phyloP scores from a whole-genome alignment of 306 rosid genomes.

The Arachis stenosperma region DNA sequence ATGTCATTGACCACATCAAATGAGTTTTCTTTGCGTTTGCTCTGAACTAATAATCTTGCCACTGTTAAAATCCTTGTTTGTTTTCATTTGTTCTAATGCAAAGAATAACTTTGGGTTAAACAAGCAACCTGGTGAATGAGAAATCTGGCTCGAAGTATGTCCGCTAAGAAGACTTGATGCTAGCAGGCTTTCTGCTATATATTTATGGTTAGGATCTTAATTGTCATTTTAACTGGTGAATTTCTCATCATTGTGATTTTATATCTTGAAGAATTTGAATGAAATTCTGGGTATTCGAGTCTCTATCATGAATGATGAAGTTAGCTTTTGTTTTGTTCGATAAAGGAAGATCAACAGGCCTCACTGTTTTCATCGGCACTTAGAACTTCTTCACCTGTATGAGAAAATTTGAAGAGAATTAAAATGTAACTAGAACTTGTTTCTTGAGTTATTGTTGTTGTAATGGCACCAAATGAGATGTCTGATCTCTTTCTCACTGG shows the following conservation, averaged over 20 bases:
- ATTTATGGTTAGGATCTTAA: slow-evolving; percentile 65
- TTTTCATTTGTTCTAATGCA: slow-evolving; percentile 63
- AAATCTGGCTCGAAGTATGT: slow-evolving; percentile 48
- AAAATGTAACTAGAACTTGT: slow-evolving; percentile 8
- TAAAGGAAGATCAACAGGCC: slow-evolving; percentile 39
- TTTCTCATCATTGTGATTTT: slow-evolving; percentile 46
- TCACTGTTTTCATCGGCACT: slow-evolving; percentile 47
- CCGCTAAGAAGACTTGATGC: slow-evolving; percentile 64
- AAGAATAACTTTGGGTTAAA: slow-evolving; percentile 63
- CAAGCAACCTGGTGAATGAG: slow-evolving; percentile 51
- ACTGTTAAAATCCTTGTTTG: slow-evolving; percentile 35
- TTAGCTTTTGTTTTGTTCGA: slow-evolving; percentile 37
- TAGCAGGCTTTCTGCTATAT: slow-evolving; percentile 66
- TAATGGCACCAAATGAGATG: slow-evolving; percentile 46
- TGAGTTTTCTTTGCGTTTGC: slow-evolving; percentile 65
- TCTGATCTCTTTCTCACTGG: slow-evolving; percentile 75
- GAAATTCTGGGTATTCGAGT: slow-evolving; percentile 42
- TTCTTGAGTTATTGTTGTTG: background rate
- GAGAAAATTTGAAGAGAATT: slow-evolving; percentile 43
- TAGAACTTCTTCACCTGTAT: slow-evolving; percentile 52
- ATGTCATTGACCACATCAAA: slow-evolving; percentile 75
- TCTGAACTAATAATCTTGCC: slow-evolving; percentile 27
- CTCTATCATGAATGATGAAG: slow-evolving; percentile 41
- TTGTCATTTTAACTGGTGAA: slow-evolving; percentile 35
- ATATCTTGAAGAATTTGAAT: slow-evolving; percentile 47